Evolutionary conservation across 2,329 filamentous ascomycete species (phyloP).

Genomic region (Nothopassalora personata): DNA sequence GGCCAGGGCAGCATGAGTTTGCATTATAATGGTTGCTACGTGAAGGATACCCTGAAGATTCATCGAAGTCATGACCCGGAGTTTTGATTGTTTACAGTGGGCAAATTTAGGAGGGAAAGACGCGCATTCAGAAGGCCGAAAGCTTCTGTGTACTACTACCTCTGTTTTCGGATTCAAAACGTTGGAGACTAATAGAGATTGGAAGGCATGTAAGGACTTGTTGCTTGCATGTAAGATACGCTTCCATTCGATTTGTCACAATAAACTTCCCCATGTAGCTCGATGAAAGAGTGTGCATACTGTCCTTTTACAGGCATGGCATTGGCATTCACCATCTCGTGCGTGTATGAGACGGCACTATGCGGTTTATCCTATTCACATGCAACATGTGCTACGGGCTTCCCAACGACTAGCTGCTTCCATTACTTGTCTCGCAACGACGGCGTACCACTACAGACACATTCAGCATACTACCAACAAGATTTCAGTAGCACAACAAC

Average conservation of each 20-base stretch:
- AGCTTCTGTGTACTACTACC: background rate
- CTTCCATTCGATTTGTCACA: background rate
- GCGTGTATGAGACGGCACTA: background rate
- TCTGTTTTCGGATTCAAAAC: background rate
- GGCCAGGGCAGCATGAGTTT: slow-evolving; percentile 7
- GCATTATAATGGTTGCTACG: slow-evolving; percentile 1
- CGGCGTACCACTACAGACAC: background rate
- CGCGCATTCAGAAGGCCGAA: background rate
- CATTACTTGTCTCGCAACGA: background rate
- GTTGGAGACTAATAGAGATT: background rate
- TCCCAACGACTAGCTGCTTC: background rate
- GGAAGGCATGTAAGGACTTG: background rate
- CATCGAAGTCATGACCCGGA: slow-evolving; percentile 5
- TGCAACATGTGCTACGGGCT: background rate
- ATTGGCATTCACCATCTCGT: background rate
- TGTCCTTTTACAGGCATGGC: background rate
- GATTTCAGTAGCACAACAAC: background rate
- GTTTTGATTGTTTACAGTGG: slow-evolving; percentile 4
- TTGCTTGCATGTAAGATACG: background rate
- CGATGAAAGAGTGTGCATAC: background rate
- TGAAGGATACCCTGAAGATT: slow-evolving; percentile 7
- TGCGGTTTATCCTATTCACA: background rate
- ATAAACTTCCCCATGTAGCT: background rate
- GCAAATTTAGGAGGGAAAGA: background rate
- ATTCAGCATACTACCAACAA: background rate